Percentiles rank a stretch among this genome's conserved stretches.
Conservation (phyloP, 352 stramenopile species). For the Phytophthora colocasiae region DNA sequence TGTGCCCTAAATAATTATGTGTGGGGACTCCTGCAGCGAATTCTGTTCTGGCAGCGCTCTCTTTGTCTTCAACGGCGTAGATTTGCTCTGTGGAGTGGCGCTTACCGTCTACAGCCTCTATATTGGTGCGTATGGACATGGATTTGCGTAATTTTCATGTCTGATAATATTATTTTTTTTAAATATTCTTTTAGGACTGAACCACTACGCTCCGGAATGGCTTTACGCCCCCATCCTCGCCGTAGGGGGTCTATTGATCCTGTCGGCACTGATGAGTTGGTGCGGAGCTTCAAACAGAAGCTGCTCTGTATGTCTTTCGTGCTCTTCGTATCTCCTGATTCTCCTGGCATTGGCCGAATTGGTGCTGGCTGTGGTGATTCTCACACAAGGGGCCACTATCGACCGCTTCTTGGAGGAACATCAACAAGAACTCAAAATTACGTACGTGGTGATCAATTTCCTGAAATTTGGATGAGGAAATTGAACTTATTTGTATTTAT, state of each 20-base stretch:
- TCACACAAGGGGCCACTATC: constrained; percentile 68
- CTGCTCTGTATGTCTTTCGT: constrained; percentile 56
- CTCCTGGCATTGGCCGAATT: constrained; percentile 69
- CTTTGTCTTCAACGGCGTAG: constrained; percentile 77
- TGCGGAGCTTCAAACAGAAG: constrained; percentile 59
- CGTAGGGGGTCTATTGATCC: constrained; percentile 54
- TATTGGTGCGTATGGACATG: constrained; percentile 40
- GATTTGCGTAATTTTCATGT: too few relatives aligned
- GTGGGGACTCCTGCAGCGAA: constrained; percentile 47
- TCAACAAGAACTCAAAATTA: constrained; percentile 71
- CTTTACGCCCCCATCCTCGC: constrained; percentile 69
- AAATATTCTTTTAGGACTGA: constrained; percentile 42
- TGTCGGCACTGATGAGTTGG: constrained; percentile 69
- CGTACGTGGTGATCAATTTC: constrained; percentile 32
- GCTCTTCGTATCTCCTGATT: constrained; percentile 69
- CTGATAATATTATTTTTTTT: too few relatives aligned
- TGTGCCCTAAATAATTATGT: constrained; percentile 19
- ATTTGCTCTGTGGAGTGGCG: constrained; percentile 61
- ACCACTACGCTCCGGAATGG: constrained; percentile 74
- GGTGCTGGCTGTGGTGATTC: constrained; percentile 67
- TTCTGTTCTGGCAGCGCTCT: constrained; percentile 68
- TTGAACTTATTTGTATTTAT: neutral
- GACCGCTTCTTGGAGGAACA: constrained; percentile 68
- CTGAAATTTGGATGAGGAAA: neutral
- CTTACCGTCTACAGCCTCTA: constrained; percentile 72